These are phyloP conservation scores for Candida andamanensis DNA, from an alignment of 805 yeast species.

Conservation along the genomic window DNA sequence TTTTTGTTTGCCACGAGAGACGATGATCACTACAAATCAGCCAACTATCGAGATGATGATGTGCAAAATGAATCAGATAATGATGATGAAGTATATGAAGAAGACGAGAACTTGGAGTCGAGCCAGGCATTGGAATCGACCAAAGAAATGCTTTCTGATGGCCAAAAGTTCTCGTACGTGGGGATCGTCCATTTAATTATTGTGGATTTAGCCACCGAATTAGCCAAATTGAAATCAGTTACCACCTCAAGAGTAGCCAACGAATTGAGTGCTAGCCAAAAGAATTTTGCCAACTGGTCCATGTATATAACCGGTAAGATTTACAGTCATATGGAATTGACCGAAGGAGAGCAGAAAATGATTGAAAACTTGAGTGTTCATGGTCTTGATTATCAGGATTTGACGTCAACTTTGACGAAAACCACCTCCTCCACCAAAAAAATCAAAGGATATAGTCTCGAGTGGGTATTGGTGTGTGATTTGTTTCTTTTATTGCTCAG, in stretches of 20 bases:
- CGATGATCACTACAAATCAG: conserved; percentile 6
- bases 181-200: conserved; percentile 75
- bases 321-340: conserved; percentile 75
- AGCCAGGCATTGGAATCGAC: conserved; percentile 73
- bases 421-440: conserved; percentile 6
- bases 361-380: conserved; percentile 80
- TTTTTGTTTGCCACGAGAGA: conserved; percentile 36
- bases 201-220: conserved; percentile 76
- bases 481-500: conserved; percentile 72
- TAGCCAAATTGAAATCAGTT: conserved; percentile 54
- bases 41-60: conserved; percentile 22
- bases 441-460: conserved; percentile 45
- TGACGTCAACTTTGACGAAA: conserved; percentile 51
- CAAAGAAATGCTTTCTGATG: conserved; percentile 70
- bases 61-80: conserved; percentile 16
- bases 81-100: conserved; percentile 17
- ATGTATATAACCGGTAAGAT: conserved; percentile 63
- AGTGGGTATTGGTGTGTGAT: conserved; percentile 95
- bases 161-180: conserved; percentile 87
- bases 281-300: conserved; percentile 82
- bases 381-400: conserved; percentile 71
- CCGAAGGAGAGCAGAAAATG: conserved; percentile 77
- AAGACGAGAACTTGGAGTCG: conserved; percentile 44
- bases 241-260: conserved; percentile 53
- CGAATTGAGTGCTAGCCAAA: conserved; percentile 61